Base-by-base conservation (phyloP, 1,284 basidiomycete species). In the Tilletiopsis washingtonensis region DNA sequence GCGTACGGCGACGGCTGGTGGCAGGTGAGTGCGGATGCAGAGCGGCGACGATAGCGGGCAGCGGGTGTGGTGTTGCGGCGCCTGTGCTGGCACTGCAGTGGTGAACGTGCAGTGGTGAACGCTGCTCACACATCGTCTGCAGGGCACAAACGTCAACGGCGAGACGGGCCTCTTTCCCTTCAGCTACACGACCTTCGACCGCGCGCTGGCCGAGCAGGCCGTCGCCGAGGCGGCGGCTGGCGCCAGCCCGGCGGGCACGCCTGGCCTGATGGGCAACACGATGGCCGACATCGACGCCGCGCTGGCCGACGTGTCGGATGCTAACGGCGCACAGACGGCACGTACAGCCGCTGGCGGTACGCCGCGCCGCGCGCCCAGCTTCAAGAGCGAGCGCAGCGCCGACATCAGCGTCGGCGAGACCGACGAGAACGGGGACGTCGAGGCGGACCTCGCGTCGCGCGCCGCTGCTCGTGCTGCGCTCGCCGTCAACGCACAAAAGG, bases 1-100 rank as follows among this genome's bases (percentile, higher is more conserved):
- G 77, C 83, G 51, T 98, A 90, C 72, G 82, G 83, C 38, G 93
- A 98, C 74, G 93, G 93, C n/a, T 98, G 93, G 93, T 97, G 88
- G 89, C 85, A 89, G 81, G 91, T 91, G 67, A 75, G 86, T 78
- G 2, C 6, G 23, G 11, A 14, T 40, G 27, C n/a, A n/a, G n/a
- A n/a, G n/a, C n/a, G n/a, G n/a, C 27, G 5, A n/a, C 19, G 15
- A 9, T 25, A 19, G 24, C 27, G 27, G 40, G n/a, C n/a, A n/a
- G n/a, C n/a, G n/a, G n/a, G n/a, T n/a, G n/a, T n/a, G n/a, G n/a
- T n/a, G n/a, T n/a, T n/a, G n/a, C n/a, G n/a, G n/a, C n/a, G n/a
- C n/a, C n/a, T n/a, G n/a, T n/a, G n/a, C n/a, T n/a, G n/a, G n/a
- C n/a, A n/a, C n/a, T n/a, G n/a, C n/a, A n/a, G n/a, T n/a, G n/a